Conservation (phyloP, 2,329 filamentous ascomycete species). For the Fusarium pseudocircinatum region DNA sequence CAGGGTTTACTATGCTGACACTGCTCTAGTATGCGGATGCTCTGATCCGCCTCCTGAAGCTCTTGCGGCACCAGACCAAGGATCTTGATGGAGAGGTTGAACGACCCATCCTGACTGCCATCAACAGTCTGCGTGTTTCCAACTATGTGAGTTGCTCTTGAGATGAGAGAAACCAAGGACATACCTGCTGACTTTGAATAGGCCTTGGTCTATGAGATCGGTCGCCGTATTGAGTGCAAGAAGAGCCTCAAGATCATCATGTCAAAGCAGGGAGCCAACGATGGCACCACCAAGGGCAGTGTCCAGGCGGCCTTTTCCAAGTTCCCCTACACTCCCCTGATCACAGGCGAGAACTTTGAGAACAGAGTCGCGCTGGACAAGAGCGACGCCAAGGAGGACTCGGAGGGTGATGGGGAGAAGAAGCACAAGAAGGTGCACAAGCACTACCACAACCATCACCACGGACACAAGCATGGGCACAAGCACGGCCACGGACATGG, state of each 20-base stretch:
- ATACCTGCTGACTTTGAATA: conserved; percentile 9
- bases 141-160: conserved; percentile 33
- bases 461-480: conserved; percentile 1
- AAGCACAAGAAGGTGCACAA: conserved; percentile 10
- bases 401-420: background rate
- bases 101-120: conserved; percentile 41
- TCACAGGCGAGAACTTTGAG: conserved; percentile 45
- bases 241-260: conserved; percentile 39
- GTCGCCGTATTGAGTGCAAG: conserved; percentile 42
- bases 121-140: conserved; percentile 44
- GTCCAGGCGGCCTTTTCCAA: conserved; percentile 41
- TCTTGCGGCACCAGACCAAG: conserved; percentile 39
- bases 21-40: conserved; percentile 42
- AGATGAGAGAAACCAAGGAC: background rate
- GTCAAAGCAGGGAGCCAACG: conserved; percentile 44
- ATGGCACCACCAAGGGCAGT: conserved; percentile 42
- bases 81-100: conserved; percentile 43
- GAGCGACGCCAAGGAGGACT: background rate
- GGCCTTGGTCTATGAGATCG: conserved; percentile 43
- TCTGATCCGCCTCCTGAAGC: conserved; percentile 40
- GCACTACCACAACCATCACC: conserved; percentile 6
- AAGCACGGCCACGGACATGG: background rate
- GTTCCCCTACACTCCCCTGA: conserved; percentile 42
- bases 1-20: background rate
- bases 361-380: conserved; percentile 14